phyloP scores from a whole-genome alignment of 116 monocot genomes.

The Zostera marina region DNA sequence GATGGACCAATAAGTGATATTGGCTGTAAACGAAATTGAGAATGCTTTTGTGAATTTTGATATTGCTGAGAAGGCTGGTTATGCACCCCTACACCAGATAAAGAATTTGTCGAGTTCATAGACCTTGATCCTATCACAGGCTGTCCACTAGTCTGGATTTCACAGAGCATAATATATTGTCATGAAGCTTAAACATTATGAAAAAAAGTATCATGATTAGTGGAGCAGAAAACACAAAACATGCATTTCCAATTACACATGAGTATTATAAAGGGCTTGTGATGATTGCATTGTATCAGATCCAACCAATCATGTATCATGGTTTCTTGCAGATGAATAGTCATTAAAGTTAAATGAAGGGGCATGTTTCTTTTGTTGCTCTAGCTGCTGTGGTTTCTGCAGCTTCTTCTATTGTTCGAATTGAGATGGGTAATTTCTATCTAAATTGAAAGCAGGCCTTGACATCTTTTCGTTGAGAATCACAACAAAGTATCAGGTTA shows the following conservation, averaged over 20 bases:
- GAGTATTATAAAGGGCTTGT: slow-evolving; percentile 61
- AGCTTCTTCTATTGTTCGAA: slow-evolving; percentile 49
- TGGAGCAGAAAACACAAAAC: neutral
- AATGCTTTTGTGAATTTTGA: slow-evolving; percentile 56
- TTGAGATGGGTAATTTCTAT: slow-evolving; percentile 44
- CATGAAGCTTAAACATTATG: neutral
- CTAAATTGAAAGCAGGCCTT: slow-evolving; percentile 46
- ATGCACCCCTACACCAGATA: slow-evolving; percentile 42
- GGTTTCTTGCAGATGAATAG: slow-evolving; percentile 43
- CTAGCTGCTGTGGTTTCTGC: too few species aligned
- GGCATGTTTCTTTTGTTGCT: neutral
- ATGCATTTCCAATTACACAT: slow-evolving; percentile 14
- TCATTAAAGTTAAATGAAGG: slow-evolving; percentile 28
- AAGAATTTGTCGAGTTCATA: slow-evolving; percentile 36
- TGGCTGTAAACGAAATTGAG: slow-evolving; percentile 62
- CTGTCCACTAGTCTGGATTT: slow-evolving; percentile 44
- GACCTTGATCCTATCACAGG: slow-evolving; percentile 62
- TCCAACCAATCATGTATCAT: slow-evolving; percentile 54
- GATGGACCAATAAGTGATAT: slow-evolving; percentile 56
- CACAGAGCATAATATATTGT: neutral
- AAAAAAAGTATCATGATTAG: neutral
- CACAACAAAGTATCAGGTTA: neutral
- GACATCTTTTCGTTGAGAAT: neutral
- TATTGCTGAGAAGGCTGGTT: slow-evolving; percentile 77
- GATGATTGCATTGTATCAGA: slow-evolving; percentile 61